Base-by-base conservation (phyloP, 768 basidiomycete species). In the Panellus pusillus region DNA sequence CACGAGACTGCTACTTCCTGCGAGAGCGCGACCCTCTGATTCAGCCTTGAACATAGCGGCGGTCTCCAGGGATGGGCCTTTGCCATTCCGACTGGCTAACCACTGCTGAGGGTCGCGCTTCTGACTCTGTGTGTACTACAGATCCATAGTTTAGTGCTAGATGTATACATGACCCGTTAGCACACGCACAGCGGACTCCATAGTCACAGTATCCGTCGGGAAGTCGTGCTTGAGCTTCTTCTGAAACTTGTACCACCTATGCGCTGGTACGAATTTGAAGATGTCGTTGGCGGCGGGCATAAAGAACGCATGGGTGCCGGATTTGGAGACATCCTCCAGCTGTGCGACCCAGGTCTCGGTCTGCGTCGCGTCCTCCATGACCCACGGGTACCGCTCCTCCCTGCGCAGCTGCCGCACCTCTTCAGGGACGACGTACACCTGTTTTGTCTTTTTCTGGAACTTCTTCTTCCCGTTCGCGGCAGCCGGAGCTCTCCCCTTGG, bases 211-310 rank as follows among this genome's bases (percentile, higher is more conserved):
- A 77, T 76, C 76, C 37, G 81, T 80, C 40, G 85, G 86, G 14
- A 90, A 72, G 63, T 83, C 79, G 63, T 91, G 84, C 63, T 84
- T 87, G 39, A 89, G 79, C 61, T 84, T 85, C 76, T 91, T 92
- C 72, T 90, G 90, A 66, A 93, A 93, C 70, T 91, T 92, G 77
- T 94, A 95, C 89, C 90, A 94, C 40, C 92, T 79, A 66, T 91
- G 83, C 6, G 90, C 84, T 13, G 91, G 87, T 11, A 95, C 87
- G 69, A 94, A 92, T 65, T 90, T 86, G 78, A 95, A 94, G 36
- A 86, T 78, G 53, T 91, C 84, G 63, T 85, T 84, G 50, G 84
- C 84, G 14, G 86, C 83, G 31, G 89, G 88, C 84, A 92, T 89
- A 70, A 94, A 88, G 71, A 93, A 84, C 6, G 84, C 90, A 59